phyloP scores from a whole-genome alignment of 148 eudicot species.

The Limonium bicolor region DNA sequence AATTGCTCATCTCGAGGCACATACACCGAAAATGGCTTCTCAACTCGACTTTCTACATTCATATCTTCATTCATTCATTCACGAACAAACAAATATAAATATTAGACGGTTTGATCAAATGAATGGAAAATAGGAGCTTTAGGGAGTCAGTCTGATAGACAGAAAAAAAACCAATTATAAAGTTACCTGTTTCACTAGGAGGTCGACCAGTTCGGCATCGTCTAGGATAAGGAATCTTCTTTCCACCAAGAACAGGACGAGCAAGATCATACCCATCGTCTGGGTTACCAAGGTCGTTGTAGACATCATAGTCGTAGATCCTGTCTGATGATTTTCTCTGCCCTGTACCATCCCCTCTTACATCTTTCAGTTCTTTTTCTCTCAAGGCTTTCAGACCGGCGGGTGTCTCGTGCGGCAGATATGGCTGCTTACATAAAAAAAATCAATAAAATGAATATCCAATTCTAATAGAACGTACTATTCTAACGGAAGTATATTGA shows the following conservation, averaged over 20 bases:
- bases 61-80: too few relatives aligned
- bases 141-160: neutral
- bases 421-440: slow-evolving; percentile 46
- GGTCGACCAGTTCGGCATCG: slow-evolving; percentile 93
- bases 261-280: slow-evolving; percentile 42
- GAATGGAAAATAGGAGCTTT: too few relatives aligned
- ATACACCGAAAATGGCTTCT: slow-evolving; percentile 79
- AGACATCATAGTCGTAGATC: slow-evolving; percentile 60
- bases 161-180: neutral
- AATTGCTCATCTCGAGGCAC: slow-evolving; percentile 90
- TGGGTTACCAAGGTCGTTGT: slow-evolving; percentile 87
- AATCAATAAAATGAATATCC: neutral
- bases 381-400: slow-evolving; percentile 63
- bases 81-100: too few relatives aligned
- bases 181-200: slow-evolving; percentile 54
- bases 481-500: too few relatives aligned
- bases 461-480: too few relatives aligned
- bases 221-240: slow-evolving; percentile 61
- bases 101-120: too few relatives aligned
- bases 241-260: slow-evolving; percentile 70
- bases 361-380: slow-evolving; percentile 55
- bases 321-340: slow-evolving; percentile 61
- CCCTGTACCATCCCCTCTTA: slow-evolving; percentile 76
- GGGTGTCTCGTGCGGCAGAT: slow-evolving; percentile 79
- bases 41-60: slow-evolving; percentile 62